Base-by-base conservation (phyloP, 495 filamentous ascomycete species). In the Penicillium macrosclerotiorum region DNA sequence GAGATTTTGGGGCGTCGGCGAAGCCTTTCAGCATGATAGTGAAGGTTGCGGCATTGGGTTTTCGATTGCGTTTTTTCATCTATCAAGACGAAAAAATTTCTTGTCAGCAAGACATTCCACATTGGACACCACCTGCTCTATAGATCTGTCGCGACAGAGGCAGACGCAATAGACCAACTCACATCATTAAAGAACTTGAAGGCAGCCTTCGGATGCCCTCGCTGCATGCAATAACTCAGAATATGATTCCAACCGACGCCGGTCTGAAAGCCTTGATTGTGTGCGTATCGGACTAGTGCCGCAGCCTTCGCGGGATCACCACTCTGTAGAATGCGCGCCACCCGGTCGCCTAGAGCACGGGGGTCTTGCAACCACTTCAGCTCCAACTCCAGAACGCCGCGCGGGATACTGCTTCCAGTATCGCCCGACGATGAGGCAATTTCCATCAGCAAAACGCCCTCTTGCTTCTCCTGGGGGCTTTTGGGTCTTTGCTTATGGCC, bases 41-140 rank as follows among this genome's bases (percentile, higher is more conserved):
- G 61, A 85, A 96, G 0, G 92, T 95, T 42, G 77, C 72, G 2
- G 78, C 67, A 59, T 88, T 89, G 0, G 93, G 93, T 19, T 67
- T 67, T 45, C 87, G 81, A 24, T 72, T 82, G 13, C 89, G 77
- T 68, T 96, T 97, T 68, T 97, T 98, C 93, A 98, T 98, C 86
- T 94, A 44, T 18, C 45, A 30, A 25, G 20, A 35, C 12, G 12
- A 34, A 35, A 45, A 40, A 36, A 20, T 20, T 13, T 8, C 23
- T 13, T 45, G 48, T 57, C 25, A 60, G 46, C 9, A 38, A 51
- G 25, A 11, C 18, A 32, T 40, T 12, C 44, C 19, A 8, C 11
- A 5, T 37, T 23, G 37, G 26, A 23, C 13, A 23, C n/a, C 17
- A 29, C 9, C 14, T 19, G 9, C 8, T 8, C 12, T 20, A 34